Evolutionary conservation across 768 basidiomycete genomes (phyloP).

Genomic region (Phlebiopsis flavidoalba): DNA sequence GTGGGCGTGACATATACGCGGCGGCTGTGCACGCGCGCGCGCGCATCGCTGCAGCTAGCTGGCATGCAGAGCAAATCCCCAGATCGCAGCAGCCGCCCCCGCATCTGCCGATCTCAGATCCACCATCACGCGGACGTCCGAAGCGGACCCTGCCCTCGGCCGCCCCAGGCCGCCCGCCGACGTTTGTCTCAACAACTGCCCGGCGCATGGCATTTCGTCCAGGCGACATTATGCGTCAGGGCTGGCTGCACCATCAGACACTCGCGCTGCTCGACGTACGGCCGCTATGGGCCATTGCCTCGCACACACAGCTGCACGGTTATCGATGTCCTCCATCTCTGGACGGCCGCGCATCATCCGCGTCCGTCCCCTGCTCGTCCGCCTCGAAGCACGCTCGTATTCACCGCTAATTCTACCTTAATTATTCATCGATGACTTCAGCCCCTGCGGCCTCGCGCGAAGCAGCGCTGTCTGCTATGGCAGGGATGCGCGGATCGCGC

Average conservation of each 20-base stretch:
- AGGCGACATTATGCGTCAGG: background rate
- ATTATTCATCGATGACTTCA: conserved; percentile 1
- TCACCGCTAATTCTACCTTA: background rate
- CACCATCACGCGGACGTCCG: background rate
- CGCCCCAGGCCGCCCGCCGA: background rate
- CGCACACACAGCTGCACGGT: background rate
- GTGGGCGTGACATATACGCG: too few species aligned
- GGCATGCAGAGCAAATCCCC: too few species aligned
- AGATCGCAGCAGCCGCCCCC: too few species aligned
- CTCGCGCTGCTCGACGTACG: background rate
- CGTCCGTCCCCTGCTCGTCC: background rate
- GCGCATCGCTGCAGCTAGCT: too few species aligned
- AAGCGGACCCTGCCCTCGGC: background rate
- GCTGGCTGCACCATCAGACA: background rate
- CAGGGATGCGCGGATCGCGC: background rate
- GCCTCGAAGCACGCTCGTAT: background rate
- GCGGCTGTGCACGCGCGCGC: too few species aligned
- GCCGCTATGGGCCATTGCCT: background rate
- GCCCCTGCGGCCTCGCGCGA: background rate
- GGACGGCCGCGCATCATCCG: background rate
- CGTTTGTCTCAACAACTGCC: background rate
- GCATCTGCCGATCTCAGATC: background rate
- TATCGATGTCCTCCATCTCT: background rate
- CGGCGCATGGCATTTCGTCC: background rate
- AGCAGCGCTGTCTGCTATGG: background rate